Evolutionary conservation across 208 protist genomes (phyloP).

Genomic region (Lotmaria passim): DNA sequence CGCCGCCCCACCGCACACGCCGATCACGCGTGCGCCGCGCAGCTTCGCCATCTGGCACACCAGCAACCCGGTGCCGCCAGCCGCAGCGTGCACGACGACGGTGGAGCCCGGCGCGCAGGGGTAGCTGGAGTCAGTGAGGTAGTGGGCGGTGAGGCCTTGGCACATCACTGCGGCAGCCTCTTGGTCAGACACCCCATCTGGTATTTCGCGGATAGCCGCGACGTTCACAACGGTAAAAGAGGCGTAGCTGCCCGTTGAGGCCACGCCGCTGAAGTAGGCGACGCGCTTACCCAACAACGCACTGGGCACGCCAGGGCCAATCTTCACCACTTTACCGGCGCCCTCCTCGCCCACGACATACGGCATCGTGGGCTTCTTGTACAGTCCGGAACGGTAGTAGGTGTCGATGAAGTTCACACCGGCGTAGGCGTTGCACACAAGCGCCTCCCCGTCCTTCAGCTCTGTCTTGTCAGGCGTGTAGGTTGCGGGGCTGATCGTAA

Average conservation of each 20-base stretch:
- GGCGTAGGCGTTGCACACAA: constrained; percentile 61
- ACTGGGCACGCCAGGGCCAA: constrained; percentile 28
- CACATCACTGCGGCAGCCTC: constrained; percentile 62
- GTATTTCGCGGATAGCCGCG: constrained; percentile 32
- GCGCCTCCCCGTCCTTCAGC: constrained; percentile 36
- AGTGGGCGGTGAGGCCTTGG: constrained; percentile 92
- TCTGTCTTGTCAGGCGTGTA: constrained; percentile 9
- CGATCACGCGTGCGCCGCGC: constrained; percentile 90
- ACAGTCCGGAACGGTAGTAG: constrained; percentile 85
- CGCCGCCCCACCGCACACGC: constrained; percentile 66
- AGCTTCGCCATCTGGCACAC: constrained; percentile 93
- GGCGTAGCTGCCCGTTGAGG: constrained; percentile 60
- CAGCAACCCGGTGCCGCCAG: constrained; percentile 84
- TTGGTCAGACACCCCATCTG: constrained; percentile 55
- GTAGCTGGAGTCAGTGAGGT: constrained; percentile 77
- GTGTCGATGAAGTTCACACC: constrained; percentile 95
- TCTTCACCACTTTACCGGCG: constrained; percentile 61
- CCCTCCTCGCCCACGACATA: constrained; percentile 84
- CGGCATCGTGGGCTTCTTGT: constrained; percentile 71
- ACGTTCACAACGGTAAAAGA: constrained; percentile 54
- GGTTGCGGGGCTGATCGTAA: constrained; percentile 11
- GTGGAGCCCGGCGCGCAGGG: constrained; percentile 40
- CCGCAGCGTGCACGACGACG: constrained; percentile 89
- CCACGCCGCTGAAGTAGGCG: constrained; percentile 59
- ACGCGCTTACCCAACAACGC: constrained; percentile 67